Conservation (phyloP, 768 basidiomycete genomes). For the Cyathus striatus region DNA sequence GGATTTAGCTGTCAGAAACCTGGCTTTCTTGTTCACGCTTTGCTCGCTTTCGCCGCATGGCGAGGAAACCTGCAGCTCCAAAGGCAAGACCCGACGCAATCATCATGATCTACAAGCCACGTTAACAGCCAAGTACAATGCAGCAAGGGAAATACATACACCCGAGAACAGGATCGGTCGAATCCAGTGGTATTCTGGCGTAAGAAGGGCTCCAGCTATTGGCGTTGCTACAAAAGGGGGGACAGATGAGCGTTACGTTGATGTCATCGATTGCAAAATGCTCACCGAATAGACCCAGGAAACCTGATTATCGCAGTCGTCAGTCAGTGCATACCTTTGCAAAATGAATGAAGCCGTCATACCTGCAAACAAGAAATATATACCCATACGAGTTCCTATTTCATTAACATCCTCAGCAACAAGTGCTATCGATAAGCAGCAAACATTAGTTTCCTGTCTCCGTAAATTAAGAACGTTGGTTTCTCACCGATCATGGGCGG, state of each 20-base stretch:
- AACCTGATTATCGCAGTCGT: conserved; percentile 18
- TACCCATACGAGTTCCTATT: conserved; percentile 51
- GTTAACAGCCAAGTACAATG: no score
- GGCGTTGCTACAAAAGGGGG: conserved; percentile 38
- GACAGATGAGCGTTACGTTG: not conserved
- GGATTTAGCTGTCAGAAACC: no score
- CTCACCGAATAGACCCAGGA: conserved; percentile 36
- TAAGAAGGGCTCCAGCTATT: conserved; percentile 52
- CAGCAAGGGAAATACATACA: not conserved
- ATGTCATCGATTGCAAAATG: not conserved
- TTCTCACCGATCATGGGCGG: not conserved
- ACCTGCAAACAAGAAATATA: conserved; percentile 46
- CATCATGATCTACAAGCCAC: no score
- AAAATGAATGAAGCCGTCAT: no score
- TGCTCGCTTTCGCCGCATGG: no score
- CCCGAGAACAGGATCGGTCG: conserved; percentile 51
- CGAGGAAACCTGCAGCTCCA: no score
- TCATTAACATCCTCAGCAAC: conserved; percentile 41
- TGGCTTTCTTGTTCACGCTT: no score
- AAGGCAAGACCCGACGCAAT: no score
- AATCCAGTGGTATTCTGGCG: conserved; percentile 52
- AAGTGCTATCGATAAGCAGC: conserved; percentile 36
- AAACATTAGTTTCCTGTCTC: conserved; percentile 30
- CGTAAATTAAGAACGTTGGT: conserved; percentile 6
- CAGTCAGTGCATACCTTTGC: no score